Evolutionary conservation across 768 basidiomycete species (phyloP).

Genomic region (Suillus variegatus): DNA sequence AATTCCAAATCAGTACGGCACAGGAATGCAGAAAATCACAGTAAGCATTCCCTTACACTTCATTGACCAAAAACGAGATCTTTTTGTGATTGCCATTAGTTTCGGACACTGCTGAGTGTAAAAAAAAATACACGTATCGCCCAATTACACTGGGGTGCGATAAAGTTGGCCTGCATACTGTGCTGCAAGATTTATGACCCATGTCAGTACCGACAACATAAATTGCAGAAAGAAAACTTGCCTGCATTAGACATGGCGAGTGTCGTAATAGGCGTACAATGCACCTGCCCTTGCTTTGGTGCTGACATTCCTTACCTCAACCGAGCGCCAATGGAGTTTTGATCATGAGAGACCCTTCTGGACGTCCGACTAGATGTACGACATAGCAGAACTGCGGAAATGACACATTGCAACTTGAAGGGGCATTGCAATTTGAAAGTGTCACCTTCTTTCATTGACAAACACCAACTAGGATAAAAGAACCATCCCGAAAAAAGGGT

Average conservation of each 20-base stretch:
- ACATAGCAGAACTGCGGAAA: neutral
- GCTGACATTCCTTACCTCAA: neutral
- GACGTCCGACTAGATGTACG: neutral
- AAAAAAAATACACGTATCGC: no score
- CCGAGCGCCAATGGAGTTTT: neutral
- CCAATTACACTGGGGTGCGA: neutral
- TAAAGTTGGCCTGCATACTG: neutral
- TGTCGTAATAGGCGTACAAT: neutral
- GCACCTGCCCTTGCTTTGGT: no score
- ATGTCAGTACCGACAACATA: neutral
- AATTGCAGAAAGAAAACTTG: neutral
- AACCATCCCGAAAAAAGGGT: neutral
- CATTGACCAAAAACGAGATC: no score
- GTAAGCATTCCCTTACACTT: no score
- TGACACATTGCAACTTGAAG: neutral
- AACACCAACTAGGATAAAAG: neutral
- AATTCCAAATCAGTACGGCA: no score
- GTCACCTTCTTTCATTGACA: neutral
- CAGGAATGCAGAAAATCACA: no score
- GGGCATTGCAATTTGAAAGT: no score
- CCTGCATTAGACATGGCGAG: neutral
- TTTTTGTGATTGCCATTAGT: no score
- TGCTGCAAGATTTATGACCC: neutral
- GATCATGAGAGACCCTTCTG: neutral
- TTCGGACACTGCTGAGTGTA: no score